Evolutionary conservation across 2,329 filamentous ascomycete genomes (phyloP), one percentile per base, ranked within the genome.

Genomic region (Ceratocystiopsis brevicomis): DNA sequence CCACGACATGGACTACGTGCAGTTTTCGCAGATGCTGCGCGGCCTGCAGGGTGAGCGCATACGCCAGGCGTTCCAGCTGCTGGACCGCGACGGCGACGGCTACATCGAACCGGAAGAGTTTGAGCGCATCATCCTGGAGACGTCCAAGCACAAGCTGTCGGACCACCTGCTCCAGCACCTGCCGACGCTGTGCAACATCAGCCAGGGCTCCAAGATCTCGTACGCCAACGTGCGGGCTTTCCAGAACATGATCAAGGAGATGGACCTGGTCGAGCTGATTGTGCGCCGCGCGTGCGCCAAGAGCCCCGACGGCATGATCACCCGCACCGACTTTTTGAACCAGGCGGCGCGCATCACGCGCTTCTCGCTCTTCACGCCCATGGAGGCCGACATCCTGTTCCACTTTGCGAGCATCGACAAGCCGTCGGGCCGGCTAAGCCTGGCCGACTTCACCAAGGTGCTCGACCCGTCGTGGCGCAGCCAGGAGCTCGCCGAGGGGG

Each of bases 361-460:
- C 49, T 98, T 95, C 67, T 92, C 87, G 13, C 74, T 92, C 34
- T 95, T 96, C 63, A 96, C 90, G 0, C 90, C 90, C 13, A 95
- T 96, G 86, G 90, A 98, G 62, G 87, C 88, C 37, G 90, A 98
- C 57, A 94, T 98, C 49, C 74, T 98, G 37, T 98, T 98, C 69
- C 90, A 96, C 65, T 98, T 98, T 60, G 90, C 90, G 47, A 84
- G 87, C 48, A 70, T 96, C 44, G 85, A 95, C 57, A 80, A 90
- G 53, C 81, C 85, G 3, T 88, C 86, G 1, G 90, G 87, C 17
- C 74, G 85, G 41, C 74, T 98, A 1, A 75, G 81, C 32, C 68
- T 94, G 38, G 64, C 65, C 47, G 87, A 96, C 62, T 98, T 98
- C 57, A 77, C 84, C 53, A 94, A 94, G 63, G 90, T 98, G 18